A percentile compares a stretch with the other conserved stretches of the same genome.
These are phyloP conservation scores for Henningerozyma blattae DNA, from an alignment of 805 yeast genomes.

Conservation along the genomic window DNA sequence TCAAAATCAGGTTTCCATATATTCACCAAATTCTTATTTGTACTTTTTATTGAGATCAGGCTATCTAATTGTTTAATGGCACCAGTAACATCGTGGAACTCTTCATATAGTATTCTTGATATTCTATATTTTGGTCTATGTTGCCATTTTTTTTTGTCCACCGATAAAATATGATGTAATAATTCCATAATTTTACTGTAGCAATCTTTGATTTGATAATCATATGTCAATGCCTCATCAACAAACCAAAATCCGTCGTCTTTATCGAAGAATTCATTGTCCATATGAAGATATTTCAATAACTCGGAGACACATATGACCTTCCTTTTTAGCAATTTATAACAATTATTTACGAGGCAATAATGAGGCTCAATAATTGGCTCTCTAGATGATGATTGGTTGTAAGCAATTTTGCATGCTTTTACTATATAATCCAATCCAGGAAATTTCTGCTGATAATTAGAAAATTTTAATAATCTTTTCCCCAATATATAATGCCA, in stretches of 20 bases:
- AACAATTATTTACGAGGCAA: constrained; percentile 40
- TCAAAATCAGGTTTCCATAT: constrained; percentile 94
- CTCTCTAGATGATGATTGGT: constrained; percentile 31
- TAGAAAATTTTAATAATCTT: constrained; percentile 38
- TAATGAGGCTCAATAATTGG: constrained; percentile 72
- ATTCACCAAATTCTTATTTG: constrained; percentile 59
- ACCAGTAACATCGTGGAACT: constrained; percentile 35
- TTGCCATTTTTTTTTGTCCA: constrained; percentile 85
- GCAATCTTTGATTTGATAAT: constrained; percentile 20
- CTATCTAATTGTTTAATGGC: constrained; percentile 57
- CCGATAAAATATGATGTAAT: constrained; percentile 34
- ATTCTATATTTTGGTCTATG: constrained; percentile 71
- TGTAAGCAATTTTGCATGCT: constrained; percentile 34
- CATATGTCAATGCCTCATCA: constrained; percentile 6
- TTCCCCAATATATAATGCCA: constrained; percentile 48
- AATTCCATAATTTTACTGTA: constrained; percentile 31
- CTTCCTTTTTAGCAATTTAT: constrained; percentile 38
- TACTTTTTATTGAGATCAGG: constrained; percentile 53
- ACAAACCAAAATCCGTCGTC: constrained; percentile 15
- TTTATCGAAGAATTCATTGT: constrained; percentile 21
- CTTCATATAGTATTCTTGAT: constrained; percentile 49
- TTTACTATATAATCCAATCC: constrained; percentile 25
- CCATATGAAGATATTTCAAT: constrained; percentile 26
- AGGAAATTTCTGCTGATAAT: constrained; percentile 3
- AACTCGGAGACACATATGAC: constrained; percentile 29